Conservation (phyloP, 257 asterid species). For the Solanum clarkiae region DNA sequence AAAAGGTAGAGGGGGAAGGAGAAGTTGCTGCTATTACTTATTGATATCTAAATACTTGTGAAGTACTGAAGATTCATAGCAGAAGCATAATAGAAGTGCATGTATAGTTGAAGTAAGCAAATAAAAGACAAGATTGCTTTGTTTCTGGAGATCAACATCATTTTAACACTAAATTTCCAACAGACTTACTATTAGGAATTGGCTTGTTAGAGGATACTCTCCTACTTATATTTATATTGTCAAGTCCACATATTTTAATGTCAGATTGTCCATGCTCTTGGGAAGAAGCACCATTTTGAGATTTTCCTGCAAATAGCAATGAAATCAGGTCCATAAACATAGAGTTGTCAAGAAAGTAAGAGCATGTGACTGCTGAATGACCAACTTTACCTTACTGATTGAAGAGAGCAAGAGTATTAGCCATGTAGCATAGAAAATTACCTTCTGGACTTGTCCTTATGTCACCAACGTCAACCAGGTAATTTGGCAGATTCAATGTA, state of each 20-base stretch:
- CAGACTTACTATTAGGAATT: not conserved
- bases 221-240: not conserved
- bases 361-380: not conserved
- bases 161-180: not conserved
- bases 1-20: not conserved
- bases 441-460: conserved; percentile 10
- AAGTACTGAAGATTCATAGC: not conserved
- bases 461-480: conserved; percentile 17
- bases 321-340: not conserved
- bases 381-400: not conserved
- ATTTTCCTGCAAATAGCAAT: not conserved
- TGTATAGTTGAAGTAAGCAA: not conserved
- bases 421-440: not conserved
- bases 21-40: not conserved
- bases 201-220: not conserved
- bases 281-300: not conserved
- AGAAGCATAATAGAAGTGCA: not conserved
- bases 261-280: not conserved
- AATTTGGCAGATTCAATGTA: conserved; percentile 13
- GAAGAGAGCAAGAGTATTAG: not conserved
- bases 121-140: not conserved
- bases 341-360: not conserved
- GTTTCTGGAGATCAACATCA: not conserved
- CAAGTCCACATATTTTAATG: not conserved
- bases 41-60: not conserved